Percentiles rank a stretch among this genome's conserved stretches.
phyloP scores from a whole-genome alignment of 768 basidiomycete species.

The Trametes punicea region DNA sequence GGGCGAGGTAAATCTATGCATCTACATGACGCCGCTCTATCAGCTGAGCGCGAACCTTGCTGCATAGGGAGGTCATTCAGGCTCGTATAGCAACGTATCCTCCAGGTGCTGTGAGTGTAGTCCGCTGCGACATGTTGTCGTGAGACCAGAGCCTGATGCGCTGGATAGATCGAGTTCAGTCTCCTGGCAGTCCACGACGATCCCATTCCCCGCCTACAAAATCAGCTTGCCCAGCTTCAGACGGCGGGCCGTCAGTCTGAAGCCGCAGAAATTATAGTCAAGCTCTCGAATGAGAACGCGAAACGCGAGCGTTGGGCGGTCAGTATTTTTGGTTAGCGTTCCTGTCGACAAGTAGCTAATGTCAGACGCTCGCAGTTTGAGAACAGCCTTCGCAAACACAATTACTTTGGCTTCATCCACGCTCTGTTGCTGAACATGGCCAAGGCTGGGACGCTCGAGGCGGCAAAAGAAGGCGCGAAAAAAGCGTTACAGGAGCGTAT shows the following conservation, averaged over 20 bases:
- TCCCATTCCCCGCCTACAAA: slow-evolving; percentile 66
- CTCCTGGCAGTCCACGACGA: slow-evolving; percentile 84
- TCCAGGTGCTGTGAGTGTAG: slow-evolving; percentile 69
- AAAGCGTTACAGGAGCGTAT: slow-evolving; percentile 42
- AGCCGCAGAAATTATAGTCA: slow-evolving; percentile 52
- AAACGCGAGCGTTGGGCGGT: slow-evolving; percentile 84
- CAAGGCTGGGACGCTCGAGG: slow-evolving; percentile 58
- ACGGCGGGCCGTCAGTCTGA: slow-evolving; percentile 30
- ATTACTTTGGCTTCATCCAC: slow-evolving; percentile 80
- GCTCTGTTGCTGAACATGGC: slow-evolving; percentile 71
- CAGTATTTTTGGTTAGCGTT: slow-evolving; percentile 33
- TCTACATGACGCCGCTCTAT: slow-evolving; percentile 10
- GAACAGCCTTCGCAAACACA: slow-evolving; percentile 83
- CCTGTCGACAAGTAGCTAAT: slow-evolving; percentile 3
- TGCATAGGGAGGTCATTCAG: slow-evolving; percentile 74
- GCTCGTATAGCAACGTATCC: slow-evolving; percentile 89
- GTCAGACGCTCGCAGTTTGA: slow-evolving; percentile 56
- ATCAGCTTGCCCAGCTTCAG: slow-evolving; percentile 50
- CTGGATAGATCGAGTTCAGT: slow-evolving; percentile 82
- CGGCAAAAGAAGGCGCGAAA: slow-evolving; percentile 46
- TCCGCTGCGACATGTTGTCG: too few species aligned
- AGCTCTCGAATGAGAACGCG: slow-evolving; percentile 61
- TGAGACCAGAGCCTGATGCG: not conserved
- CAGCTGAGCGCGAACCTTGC: not conserved
- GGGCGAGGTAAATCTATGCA: slow-evolving; percentile 58